These are phyloP conservation scores for Diaporthe sp. DNA, from an alignment of 2,329 filamentous ascomycete species.

Conservation along the genomic window DNA sequence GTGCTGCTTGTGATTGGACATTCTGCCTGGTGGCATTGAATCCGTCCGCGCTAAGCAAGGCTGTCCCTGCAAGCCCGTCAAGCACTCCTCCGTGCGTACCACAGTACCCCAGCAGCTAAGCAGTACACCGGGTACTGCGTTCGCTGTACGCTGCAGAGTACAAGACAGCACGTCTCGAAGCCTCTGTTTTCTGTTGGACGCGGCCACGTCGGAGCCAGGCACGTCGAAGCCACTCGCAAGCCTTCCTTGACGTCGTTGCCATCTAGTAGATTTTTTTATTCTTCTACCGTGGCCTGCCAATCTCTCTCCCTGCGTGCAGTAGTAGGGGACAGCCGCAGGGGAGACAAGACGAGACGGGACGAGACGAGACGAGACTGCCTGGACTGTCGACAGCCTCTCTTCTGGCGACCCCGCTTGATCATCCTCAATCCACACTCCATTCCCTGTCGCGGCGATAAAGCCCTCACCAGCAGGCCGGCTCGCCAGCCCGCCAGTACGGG, in stretches of 20 bases:
- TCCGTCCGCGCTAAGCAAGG: slow-evolving; percentile 30
- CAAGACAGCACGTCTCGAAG: slow-evolving; percentile 12
- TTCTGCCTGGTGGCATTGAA: slow-evolving; percentile 25
- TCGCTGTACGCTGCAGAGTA: neutral
- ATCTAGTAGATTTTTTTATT: neutral
- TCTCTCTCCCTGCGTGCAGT: neutral
- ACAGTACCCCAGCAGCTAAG: slow-evolving; percentile 13
- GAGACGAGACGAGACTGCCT: slow-evolving; percentile 14
- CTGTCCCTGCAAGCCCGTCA: slow-evolving; percentile 28
- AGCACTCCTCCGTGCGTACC: slow-evolving; percentile 27
- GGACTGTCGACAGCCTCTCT: slow-evolving; percentile 22
- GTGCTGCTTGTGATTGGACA: slow-evolving; percentile 9
- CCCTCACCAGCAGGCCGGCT: neutral
- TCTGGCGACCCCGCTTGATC: slow-evolving; percentile 29
- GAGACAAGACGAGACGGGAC: slow-evolving; percentile 1
- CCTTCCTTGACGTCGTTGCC: slow-evolving; percentile 5
- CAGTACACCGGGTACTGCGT: neutral
- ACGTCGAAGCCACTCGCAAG: neutral
- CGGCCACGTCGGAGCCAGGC: neutral
- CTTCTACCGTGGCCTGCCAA: neutral
- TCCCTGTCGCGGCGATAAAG: slow-evolving; percentile 19
- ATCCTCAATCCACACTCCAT: slow-evolving; percentile 23
- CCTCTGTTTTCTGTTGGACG: neutral
- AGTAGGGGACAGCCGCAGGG: neutral
- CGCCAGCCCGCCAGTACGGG: neutral